phyloP scores from a whole-genome alignment of 805 yeast species.

The Hanseniaspora lindneri region DNA sequence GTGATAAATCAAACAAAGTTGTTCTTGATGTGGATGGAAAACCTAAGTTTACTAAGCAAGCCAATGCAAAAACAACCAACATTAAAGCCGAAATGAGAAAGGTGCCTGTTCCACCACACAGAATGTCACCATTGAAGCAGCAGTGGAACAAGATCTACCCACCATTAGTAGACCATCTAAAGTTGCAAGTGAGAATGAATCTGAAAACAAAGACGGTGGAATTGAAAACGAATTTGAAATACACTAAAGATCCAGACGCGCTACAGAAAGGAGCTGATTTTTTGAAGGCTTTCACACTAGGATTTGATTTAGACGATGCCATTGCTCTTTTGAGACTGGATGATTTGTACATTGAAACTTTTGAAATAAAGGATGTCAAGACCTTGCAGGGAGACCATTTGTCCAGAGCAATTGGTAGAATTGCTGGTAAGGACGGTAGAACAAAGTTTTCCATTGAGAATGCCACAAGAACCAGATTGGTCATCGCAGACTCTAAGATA shows the following conservation, averaged over 20 bases:
- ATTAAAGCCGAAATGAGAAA: conserved; percentile 80
- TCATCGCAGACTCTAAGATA: conserved; percentile 89
- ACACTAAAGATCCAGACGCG: conserved; percentile 84
- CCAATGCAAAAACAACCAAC: conserved; percentile 42
- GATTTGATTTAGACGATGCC: conserved; percentile 95
- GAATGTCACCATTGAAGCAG: conserved; percentile 85
- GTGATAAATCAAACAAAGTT: conserved; percentile 22
- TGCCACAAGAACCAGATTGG: conserved; percentile 96
- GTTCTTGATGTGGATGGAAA: conserved; percentile 69
- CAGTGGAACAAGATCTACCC: conserved; percentile 92
- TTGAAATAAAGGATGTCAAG: conserved; percentile 93
- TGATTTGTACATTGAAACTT: conserved; percentile 92
- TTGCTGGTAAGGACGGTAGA: conserved; percentile 98
- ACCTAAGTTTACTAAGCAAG: conserved; percentile 69
- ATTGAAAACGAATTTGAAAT: conserved; percentile 62
- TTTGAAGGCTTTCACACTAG: conserved; percentile 86
- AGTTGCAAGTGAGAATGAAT: conserved; percentile 93
- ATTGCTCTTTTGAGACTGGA: conserved; percentile 87
- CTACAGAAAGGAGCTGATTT: conserved; percentile 97
- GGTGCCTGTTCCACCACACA: conserved; percentile 89
- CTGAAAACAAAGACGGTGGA: conserved; percentile 77
- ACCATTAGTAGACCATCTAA: conserved; percentile 87
- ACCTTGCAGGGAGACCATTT: conserved; percentile 92
- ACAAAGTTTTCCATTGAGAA: conserved; percentile 97
- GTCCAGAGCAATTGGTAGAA: conserved; percentile 97